These are phyloP conservation scores for Acacia concinna DNA, from an alignment of 331 rosid species.

Conservation along the genomic window DNA sequence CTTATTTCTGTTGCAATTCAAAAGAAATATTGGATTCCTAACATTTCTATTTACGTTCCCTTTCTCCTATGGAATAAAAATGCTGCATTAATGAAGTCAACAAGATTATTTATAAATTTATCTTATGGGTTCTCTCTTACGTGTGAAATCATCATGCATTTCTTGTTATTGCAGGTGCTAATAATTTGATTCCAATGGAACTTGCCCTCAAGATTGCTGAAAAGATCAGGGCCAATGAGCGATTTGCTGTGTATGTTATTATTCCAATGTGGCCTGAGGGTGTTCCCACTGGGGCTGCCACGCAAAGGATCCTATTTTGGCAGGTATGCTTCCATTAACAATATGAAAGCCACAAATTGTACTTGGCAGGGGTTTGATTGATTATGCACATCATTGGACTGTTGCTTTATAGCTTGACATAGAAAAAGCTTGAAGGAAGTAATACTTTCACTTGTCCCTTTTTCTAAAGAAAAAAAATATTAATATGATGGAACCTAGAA, in stretches of 20 bases:
- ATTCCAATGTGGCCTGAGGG: slow-evolving; percentile 99
- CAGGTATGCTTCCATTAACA: slow-evolving; percentile 62
- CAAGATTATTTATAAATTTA: background rate
- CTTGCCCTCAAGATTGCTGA: slow-evolving; percentile 91
- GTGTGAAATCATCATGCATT: slow-evolving; percentile 13
- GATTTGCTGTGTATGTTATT: slow-evolving; percentile 86
- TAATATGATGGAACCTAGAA: background rate
- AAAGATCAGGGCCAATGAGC: slow-evolving; percentile 85
- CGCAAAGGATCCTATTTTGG: slow-evolving; percentile 97
- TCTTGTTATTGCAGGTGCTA: slow-evolving; percentile 69
- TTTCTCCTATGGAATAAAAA: slow-evolving; percentile 7
- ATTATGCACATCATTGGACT: background rate
- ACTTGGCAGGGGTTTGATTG: background rate
- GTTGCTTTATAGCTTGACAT: background rate
- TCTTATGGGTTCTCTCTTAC: slow-evolving; percentile 14
- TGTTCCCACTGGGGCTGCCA: slow-evolving; percentile 87
- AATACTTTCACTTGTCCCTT: background rate
- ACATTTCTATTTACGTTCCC: background rate
- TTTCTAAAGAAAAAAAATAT: background rate
- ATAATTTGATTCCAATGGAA: slow-evolving; percentile 97
- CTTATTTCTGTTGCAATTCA: background rate
- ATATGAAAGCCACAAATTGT: slow-evolving; percentile 12
- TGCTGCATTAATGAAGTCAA: background rate
- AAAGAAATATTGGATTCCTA: background rate
- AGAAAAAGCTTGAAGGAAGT: background rate